Evolutionary conservation across 768 basidiomycete genomes (phyloP).

Genomic region (Boletus rubropictus): DNA sequence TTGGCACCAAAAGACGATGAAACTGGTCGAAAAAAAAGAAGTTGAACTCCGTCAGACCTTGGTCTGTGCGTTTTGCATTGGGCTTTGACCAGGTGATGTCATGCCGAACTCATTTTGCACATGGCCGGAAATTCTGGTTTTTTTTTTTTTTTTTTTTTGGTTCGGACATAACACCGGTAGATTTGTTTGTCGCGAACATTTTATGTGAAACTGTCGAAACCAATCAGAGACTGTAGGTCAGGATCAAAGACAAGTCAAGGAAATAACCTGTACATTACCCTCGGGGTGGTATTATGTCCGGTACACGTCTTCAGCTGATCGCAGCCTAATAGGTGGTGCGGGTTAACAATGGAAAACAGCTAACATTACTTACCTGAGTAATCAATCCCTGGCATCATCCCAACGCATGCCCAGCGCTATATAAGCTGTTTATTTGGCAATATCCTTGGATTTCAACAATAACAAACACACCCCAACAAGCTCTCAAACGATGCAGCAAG

Average conservation of each 20-base stretch:
- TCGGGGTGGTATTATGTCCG: too few species aligned
- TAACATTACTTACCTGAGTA: background rate
- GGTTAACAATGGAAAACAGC: background rate
- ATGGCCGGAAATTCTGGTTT: constrained; percentile 13
- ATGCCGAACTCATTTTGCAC: constrained; percentile 13
- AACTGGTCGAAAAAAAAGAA: too few species aligned
- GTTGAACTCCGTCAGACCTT: background rate
- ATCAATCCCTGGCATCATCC: background rate
- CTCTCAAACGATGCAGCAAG: background rate
- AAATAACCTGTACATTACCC: too few species aligned
- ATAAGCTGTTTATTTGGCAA: constrained; percentile 7
- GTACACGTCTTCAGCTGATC: too few species aligned
- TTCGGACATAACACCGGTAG: too few species aligned
- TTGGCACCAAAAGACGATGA: background rate
- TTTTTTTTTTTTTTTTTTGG: too few species aligned
- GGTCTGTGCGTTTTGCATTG: background rate
- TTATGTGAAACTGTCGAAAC: too few species aligned
- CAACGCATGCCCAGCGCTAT: background rate
- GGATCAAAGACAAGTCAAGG: too few species aligned
- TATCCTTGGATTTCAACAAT: constrained; percentile 9
- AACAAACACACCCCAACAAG: constrained; percentile 9
- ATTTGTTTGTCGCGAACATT: too few species aligned
- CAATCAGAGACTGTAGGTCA: too few species aligned
- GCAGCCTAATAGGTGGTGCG: background rate
- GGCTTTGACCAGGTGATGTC: constrained; percentile 23